These are phyloP conservation scores for Mallotus japonicus DNA, from an alignment of 441 rosid genomes.

Conservation along the genomic window DNA sequence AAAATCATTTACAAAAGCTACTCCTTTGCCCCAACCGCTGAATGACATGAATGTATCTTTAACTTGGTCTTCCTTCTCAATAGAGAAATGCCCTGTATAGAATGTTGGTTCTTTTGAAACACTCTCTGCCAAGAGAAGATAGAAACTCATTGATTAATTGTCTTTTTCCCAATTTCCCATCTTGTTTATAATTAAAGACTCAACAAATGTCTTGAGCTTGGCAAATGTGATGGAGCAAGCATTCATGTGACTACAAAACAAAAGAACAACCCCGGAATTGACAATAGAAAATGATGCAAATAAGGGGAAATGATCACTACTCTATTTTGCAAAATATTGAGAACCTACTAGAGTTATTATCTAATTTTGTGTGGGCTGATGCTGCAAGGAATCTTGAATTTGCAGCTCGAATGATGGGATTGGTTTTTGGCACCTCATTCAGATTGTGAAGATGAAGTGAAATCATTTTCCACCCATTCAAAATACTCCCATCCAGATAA, in stretches of 20 bases:
- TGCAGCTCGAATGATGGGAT: conserved; percentile 36
- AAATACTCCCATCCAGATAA: conserved; percentile 51
- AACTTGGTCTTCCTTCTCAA: conserved; percentile 44
- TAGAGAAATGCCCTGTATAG: conserved; percentile 56
- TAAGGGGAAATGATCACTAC: not conserved
- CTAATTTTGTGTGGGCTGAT: conserved; percentile 26
- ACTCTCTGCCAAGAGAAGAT: conserved; percentile 43
- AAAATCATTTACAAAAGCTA: conserved; percentile 74
- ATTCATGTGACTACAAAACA: conserved; percentile 4
- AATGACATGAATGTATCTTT: conserved; percentile 79
- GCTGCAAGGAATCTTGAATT: conserved; percentile 28
- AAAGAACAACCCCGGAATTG: not conserved
- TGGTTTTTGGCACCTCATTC: conserved; percentile 46
- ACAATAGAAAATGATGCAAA: not conserved
- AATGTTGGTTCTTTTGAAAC: conserved; percentile 56
- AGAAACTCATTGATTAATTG: not conserved
- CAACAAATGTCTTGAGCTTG: not conserved
- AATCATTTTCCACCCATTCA: conserved; percentile 81
- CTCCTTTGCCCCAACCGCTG: conserved; percentile 84
- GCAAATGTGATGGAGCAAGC: not conserved
- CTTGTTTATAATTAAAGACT: not conserved
- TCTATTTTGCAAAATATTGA: not conserved
- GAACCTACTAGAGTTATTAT: conserved; percentile 40
- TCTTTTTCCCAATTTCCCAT: not conserved
- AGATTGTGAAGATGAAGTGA: conserved; percentile 66